Percentiles rank a stretch among this genome's conserved stretches.
phyloP scores from a whole-genome alignment of 345 rosid genomes.

The Corchorus olitorius region DNA sequence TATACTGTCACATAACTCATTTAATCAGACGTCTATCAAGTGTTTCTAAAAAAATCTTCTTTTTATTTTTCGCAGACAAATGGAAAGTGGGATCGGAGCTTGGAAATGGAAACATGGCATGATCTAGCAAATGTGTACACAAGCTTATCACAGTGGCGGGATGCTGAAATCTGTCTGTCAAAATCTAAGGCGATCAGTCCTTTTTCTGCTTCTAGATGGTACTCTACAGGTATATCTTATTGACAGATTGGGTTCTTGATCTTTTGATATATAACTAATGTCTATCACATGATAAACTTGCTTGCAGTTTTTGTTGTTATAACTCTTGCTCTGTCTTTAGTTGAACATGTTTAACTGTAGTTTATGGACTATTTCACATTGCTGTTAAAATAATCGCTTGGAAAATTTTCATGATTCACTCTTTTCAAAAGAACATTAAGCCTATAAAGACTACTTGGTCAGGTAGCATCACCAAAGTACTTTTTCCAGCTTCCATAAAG shows the following conservation, averaged over 20 bases:
- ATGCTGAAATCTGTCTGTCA: slow-evolving; percentile 71
- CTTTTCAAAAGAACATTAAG: background rate
- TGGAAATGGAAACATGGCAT: slow-evolving; percentile 79
- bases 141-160: slow-evolving; percentile 62
- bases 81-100: slow-evolving; percentile 33
- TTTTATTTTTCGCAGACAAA: slow-evolving; percentile 24
- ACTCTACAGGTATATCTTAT: slow-evolving; percentile 44
- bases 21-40: background rate
- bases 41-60: slow-evolving; percentile 5
- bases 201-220: slow-evolving; percentile 59
- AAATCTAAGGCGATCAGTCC: slow-evolving; percentile 57
- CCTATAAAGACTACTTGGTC: background rate
- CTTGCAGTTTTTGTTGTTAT: background rate
- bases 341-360: background rate
- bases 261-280: background rate
- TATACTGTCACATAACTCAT: background rate
- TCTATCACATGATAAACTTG: background rate
- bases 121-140: slow-evolving; percentile 65
- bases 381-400: background rate
- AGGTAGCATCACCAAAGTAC: background rate
- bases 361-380: background rate
- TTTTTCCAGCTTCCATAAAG: background rate
- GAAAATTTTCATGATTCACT: background rate
- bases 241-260: background rate
- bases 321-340: background rate